Percentiles rank a stretch among this genome's conserved stretches.
These are phyloP conservation scores for Straminergon stramineum DNA, from an alignment of 225 moss, liverwort and hornwort genomes.

Conservation along the genomic window DNA sequence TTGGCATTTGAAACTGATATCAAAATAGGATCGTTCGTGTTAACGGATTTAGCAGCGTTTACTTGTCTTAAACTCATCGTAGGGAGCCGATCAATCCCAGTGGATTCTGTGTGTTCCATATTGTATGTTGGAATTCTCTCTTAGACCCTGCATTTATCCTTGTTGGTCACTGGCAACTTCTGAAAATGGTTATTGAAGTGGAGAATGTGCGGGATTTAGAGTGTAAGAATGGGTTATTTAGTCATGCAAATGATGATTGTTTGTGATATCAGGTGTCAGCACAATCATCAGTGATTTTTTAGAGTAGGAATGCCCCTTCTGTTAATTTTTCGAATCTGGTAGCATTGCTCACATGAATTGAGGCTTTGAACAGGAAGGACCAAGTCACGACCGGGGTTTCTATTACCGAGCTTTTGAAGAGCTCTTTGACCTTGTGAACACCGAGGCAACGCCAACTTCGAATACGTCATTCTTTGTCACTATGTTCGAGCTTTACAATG, in stretches of 20 bases:
- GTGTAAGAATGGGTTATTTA: background rate
- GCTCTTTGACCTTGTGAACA: conserved; percentile 68
- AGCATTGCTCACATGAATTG: background rate
- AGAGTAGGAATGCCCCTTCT: background rate
- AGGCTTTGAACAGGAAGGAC: conserved; percentile 60
- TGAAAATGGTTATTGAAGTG: background rate
- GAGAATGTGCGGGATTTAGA: background rate
- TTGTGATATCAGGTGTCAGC: background rate
- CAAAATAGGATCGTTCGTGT: background rate
- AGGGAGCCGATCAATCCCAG: background rate
- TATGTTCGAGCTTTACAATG: conserved; percentile 91
- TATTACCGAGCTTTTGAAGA: conserved; percentile 79
- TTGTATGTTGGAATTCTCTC: background rate
- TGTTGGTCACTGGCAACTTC: background rate
- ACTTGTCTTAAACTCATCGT: background rate
- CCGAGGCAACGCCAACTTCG: conserved; percentile 73
- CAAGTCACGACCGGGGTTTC: conserved; percentile 82
- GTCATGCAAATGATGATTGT: background rate
- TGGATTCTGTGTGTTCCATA: background rate
- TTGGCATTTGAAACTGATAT: background rate
- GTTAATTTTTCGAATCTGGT: background rate
- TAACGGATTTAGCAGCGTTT: background rate
- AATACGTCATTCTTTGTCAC: conserved; percentile 70
- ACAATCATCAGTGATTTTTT: background rate
- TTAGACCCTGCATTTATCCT: background rate